A percentile compares a stretch with the other conserved stretches of the same genome.
Evolutionary conservation across 495 filamentous ascomycete genomes (phyloP).

Genomic region (Aspergillus avenaceus): DNA sequence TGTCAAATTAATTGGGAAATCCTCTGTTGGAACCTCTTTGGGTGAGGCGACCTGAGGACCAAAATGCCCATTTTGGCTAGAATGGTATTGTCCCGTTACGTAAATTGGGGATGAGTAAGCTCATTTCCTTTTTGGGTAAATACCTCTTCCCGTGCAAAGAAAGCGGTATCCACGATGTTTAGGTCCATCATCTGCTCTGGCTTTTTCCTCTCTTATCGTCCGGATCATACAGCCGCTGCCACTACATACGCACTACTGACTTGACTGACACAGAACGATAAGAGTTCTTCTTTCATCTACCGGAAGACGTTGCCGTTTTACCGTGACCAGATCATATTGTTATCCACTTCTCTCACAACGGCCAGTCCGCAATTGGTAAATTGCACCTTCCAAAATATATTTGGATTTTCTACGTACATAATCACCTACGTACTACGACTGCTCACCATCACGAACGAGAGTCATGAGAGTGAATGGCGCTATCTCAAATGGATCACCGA

Average conservation of each 20-base stretch:
- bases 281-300: background rate
- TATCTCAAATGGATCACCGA: slow-evolving; percentile 1
- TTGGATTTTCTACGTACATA: too few species aligned
- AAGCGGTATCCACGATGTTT: background rate
- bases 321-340: background rate
- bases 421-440: background rate
- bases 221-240: background rate
- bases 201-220: background rate
- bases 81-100: background rate
- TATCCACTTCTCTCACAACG: background rate
- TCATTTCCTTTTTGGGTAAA: background rate
- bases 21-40: background rate
- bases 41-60: background rate
- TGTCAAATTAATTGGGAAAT: background rate
- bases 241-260: background rate
- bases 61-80: slow-evolving; percentile 2
- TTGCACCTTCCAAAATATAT: too few species aligned
- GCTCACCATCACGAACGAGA: background rate
- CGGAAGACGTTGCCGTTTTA: background rate
- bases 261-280: background rate
- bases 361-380: background rate
- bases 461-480: background rate
- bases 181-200: too few species aligned
- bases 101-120: background rate
- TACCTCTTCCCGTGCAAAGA: background rate